Evolutionary conservation across 2,329 filamentous ascomycete species (phyloP), one percentile per base, ranked within the genome.

Genomic region (Botrytis elliptica): DNA sequence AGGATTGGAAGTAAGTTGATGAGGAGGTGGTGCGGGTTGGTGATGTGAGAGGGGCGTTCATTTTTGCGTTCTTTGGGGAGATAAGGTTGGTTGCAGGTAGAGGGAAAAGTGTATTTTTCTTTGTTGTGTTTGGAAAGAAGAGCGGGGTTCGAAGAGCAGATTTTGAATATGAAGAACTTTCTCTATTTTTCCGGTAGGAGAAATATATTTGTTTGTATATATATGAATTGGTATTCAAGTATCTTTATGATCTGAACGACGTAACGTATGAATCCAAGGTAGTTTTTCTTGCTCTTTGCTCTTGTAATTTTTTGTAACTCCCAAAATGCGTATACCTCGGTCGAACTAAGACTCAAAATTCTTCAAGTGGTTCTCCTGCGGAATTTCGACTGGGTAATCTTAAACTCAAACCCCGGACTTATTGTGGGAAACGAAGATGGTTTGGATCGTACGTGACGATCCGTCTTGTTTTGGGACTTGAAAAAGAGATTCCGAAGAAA

Each of bases 1-100:
- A 75, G 60, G 78, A 10, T 42, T 49, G 70, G n/a, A 52, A 70
- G 33, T 71, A 71, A 8, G 2, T 29, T 20, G 49, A 78, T 52
- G 79, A 76, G 20, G 82, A 80, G 22, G 79, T 79, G 81, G 84
- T 82, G 69, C 68, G 67, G 25, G 68, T 49, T 40, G 72, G 67
- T 5, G 72, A 71, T 12, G 72, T 57, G 33, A 71, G 72, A 25
- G 68, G 72, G 14, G 60, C 72, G 40, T 67, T 62, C 70, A 72
- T 72, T 68, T 72, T 72, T 42, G 49, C 62, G 46, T 40, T 67
- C 52, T 55, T 1, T 8, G 25, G 36, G 36, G 16, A 46, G 40
- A 9, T 16, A 25, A 22, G 29, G 63, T 38, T 8, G 63, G 20
- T 67, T 52, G 64, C 22, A 38, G 22, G 33, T 67, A 40, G 49